phyloP scores from a whole-genome alignment of 495 filamentous ascomycete genomes.

The Pyrenula aspistea region DNA sequence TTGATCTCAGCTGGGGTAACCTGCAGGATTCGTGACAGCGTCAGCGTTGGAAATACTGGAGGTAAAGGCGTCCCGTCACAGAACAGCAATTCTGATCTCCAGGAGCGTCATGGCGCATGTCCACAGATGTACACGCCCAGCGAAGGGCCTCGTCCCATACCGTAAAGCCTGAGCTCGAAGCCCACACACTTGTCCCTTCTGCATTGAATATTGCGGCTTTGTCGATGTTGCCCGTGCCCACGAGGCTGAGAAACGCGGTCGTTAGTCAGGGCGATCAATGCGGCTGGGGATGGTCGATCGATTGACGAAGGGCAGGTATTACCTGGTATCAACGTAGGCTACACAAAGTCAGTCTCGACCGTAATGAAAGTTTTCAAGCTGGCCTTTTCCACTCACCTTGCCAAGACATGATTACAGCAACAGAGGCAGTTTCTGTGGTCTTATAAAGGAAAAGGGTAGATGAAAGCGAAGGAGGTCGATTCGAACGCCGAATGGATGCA shows the following conservation, averaged over 20 bases:
- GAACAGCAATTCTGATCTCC: too few species aligned
- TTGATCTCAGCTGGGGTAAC: constrained; percentile 48
- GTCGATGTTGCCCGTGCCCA: constrained; percentile 74
- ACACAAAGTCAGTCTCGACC: constrained; percentile 6
- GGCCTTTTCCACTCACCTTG: constrained; percentile 35
- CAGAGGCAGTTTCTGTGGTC: too few species aligned
- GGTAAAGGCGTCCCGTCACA: too few species aligned
- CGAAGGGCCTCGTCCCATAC: too few species aligned
- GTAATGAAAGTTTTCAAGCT: constrained; percentile 1
- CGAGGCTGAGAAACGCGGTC: constrained; percentile 44
- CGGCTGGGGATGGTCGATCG: constrained; percentile 7
- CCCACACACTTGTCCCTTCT: constrained; percentile 77
- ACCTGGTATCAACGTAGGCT: constrained; percentile 63
- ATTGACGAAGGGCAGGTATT: constrained; percentile 15
- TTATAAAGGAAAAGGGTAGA: too few species aligned
- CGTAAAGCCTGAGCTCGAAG: constrained; percentile 52
- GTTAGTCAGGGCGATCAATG: neutral
- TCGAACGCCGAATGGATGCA: neutral
- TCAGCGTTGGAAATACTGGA: too few species aligned
- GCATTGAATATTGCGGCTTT: constrained; percentile 76
- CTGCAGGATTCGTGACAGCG: constrained; percentile 25
- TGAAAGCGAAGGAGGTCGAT: neutral
- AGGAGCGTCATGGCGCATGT: too few species aligned
- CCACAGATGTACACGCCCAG: too few species aligned
- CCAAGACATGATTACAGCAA: constrained; percentile 45